These are phyloP conservation scores for Phaseolus lunatus DNA, from an alignment of 306 rosid species.

Conservation along the genomic window DNA sequence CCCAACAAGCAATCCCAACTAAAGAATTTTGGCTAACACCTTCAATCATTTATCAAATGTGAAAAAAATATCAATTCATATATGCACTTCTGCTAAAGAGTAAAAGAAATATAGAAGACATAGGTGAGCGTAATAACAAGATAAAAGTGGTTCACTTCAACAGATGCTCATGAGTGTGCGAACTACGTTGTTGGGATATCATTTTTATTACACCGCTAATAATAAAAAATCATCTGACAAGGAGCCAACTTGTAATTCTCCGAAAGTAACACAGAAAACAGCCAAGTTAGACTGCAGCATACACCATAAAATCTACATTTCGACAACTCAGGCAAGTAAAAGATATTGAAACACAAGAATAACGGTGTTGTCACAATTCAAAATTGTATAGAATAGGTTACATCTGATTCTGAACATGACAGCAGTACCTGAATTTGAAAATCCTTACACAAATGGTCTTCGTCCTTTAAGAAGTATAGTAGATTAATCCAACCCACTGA, in stretches of 20 bases:
- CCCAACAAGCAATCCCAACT: neutral
- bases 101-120: neutral
- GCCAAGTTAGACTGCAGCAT: conserved; percentile 31
- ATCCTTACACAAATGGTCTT: conserved; percentile 61
- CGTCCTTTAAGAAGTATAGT: conserved; percentile 46
- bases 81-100: neutral
- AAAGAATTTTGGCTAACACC: neutral
- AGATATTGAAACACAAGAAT: conserved; percentile 68
- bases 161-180: neutral
- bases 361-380: conserved; percentile 62
- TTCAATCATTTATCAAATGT: neutral
- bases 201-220: conserved; percentile 19
- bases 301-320: conserved; percentile 40
- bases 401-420: conserved; percentile 65
- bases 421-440: conserved; percentile 60
- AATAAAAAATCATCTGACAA: neutral
- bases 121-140: neutral
- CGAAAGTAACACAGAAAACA: conserved; percentile 23
- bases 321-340: conserved; percentile 51
- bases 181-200: neutral
- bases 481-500: conserved; percentile 42
- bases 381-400: conserved; percentile 79
- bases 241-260: conserved; percentile 13
- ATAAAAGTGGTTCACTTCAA: neutral
- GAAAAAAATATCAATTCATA: neutral